Percentiles rank a stretch among this genome's conserved stretches.
phyloP scores from a whole-genome alignment of 2,329 filamentous ascomycete genomes.

The Cryphonectria radicalis region DNA sequence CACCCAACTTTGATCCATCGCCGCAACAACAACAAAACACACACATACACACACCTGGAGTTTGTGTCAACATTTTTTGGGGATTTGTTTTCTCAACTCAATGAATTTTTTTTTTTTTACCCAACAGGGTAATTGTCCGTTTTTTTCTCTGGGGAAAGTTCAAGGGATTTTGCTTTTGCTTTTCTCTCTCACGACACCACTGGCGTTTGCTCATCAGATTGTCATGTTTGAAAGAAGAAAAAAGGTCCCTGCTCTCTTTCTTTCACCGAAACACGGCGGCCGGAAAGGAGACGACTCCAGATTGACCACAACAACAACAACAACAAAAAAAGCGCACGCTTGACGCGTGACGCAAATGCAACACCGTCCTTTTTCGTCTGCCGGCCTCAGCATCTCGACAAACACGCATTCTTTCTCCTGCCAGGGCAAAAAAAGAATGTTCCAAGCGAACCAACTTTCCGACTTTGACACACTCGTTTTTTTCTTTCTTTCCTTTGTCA shows the following conservation, averaged over 20 bases:
- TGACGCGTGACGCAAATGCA: constrained; percentile 6
- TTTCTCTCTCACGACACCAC: neutral
- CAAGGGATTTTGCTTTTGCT: constrained; percentile 18
- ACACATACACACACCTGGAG: constrained; percentile 27
- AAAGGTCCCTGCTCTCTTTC: constrained; percentile 23
- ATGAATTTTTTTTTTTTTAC: constrained; percentile 32
- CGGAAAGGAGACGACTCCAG: constrained; percentile 29
- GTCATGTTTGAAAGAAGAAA: neutral
- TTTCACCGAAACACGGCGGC: constrained; percentile 20
- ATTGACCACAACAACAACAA: constrained; percentile 12
- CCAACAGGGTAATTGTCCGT: constrained; percentile 23
- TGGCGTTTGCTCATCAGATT: constrained; percentile 5
- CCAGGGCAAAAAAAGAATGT: constrained; percentile 22
- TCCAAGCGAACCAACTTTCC: constrained; percentile 20
- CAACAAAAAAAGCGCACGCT: constrained; percentile 3
- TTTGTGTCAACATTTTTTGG: constrained; percentile 32
- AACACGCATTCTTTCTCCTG: neutral
- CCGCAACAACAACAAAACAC: constrained; percentile 28
- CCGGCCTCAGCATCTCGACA: constrained; percentile 31
- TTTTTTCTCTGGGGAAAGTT: constrained; percentile 11
- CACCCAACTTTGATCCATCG: constrained; percentile 23
- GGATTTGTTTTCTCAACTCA: constrained; percentile 30
- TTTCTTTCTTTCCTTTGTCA: constrained; percentile 32
- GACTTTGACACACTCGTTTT: constrained; percentile 13
- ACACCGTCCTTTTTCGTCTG: constrained; percentile 30